These are phyloP conservation scores for Bonia amplexicaulis DNA, from an alignment of 176 grass and related monocot genomes.

Conservation along the genomic window DNA sequence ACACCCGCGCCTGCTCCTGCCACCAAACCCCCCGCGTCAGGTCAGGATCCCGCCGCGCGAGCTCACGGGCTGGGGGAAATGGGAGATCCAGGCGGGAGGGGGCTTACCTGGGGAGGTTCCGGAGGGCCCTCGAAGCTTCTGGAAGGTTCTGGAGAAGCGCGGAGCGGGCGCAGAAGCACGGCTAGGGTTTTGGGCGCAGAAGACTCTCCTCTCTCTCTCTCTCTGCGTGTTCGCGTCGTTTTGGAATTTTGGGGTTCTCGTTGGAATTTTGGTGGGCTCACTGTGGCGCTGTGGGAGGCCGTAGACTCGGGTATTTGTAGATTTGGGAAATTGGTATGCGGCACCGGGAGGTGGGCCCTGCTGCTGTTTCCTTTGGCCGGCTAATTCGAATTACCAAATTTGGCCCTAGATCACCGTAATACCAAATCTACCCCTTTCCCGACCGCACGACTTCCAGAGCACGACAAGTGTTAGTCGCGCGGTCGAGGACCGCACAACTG, in stretches of 20 bases:
- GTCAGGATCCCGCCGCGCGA: constrained; percentile 12
- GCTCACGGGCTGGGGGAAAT: constrained; percentile 1
- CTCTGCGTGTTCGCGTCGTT: neutral
- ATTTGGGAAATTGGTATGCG: neutral
- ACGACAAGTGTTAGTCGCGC: too few species aligned
- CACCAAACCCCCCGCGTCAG: neutral
- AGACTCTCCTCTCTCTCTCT: neutral
- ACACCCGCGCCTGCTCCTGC: constrained; percentile 16
- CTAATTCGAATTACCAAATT: too few species aligned
- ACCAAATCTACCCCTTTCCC: too few species aligned
- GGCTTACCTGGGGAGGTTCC: constrained; percentile 13
- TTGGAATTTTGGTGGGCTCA: neutral
- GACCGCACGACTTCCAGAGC: too few species aligned
- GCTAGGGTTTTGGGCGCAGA: constrained; percentile 60
- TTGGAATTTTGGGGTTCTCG: neutral
- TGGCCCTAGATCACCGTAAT: too few species aligned
- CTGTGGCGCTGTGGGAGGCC: neutral
- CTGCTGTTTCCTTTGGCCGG: neutral
- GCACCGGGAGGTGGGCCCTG: neutral
- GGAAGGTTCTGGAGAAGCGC: constrained; percentile 28
- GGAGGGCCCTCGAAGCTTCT: neutral
- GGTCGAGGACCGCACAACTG: too few species aligned
- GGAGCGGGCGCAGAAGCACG: neutral
- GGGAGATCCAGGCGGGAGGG: constrained; percentile 23
- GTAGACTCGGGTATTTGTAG: neutral